Evolutionary conservation across 164 flowering plant species (phyloP).

Genomic region (Magnolia officinalis): DNA sequence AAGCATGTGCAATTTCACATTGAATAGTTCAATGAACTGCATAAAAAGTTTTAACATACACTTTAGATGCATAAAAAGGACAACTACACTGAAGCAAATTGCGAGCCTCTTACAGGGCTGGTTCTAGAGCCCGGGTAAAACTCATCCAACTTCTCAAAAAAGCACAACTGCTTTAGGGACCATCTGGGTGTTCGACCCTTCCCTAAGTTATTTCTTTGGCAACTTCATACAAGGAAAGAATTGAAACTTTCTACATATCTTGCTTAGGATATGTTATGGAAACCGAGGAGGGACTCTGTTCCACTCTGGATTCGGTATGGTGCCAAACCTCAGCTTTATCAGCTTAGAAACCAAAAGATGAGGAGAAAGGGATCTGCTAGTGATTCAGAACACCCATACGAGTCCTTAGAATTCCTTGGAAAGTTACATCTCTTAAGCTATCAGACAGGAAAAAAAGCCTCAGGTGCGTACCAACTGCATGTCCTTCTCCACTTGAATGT

Average conservation of each 20-base stretch:
- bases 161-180: too few relatives aligned
- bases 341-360: background rate
- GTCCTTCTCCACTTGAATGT: slow-evolving; percentile 48
- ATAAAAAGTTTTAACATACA: background rate
- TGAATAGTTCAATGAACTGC: slow-evolving; percentile 59
- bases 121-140: background rate
- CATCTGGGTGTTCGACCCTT: too few relatives aligned
- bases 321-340: background rate
- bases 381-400: background rate
- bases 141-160: too few relatives aligned
- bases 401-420: background rate
- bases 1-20: slow-evolving; percentile 60
- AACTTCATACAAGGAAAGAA: too few relatives aligned
- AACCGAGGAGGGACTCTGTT: too few relatives aligned
- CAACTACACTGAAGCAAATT: too few relatives aligned
- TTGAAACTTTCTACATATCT: too few relatives aligned
- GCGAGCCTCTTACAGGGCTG: background rate
- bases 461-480: slow-evolving; percentile 39
- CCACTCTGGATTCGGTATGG: background rate
- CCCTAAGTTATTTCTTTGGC: too few relatives aligned
- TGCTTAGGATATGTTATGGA: too few relatives aligned
- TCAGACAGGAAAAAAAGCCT: background rate
- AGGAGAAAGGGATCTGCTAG: background rate
- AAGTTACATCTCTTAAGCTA: too few relatives aligned
- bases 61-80: background rate